Evolutionary conservation across 306 rosid genomes (phyloP), one percentile per base, ranked within the genome.

Genomic region (Leucaena leucocephala): DNA sequence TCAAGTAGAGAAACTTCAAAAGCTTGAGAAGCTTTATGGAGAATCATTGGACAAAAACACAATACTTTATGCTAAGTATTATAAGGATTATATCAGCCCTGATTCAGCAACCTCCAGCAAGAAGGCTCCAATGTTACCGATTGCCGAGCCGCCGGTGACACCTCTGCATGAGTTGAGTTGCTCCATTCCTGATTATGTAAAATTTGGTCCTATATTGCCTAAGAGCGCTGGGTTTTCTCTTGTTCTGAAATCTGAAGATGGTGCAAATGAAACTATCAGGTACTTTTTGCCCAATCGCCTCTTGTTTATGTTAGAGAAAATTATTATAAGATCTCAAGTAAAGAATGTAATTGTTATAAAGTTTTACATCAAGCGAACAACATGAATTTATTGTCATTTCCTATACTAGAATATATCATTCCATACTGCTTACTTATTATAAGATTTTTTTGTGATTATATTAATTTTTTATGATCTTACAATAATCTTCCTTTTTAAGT

Each of bases 141-240:
- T 94, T 76, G 98, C 97, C 0, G 98, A 94, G 88, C 97, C 98
- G 2, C 98, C 98, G 11, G 92, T 87, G 97, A 92, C 97, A 74
- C 97, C 97, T 80, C 80, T 91, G 87, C 97, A 89, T 81, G 98
- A 94, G 86, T 86, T 94, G 80, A 92, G 94, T 83, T 64, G 87
- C 45, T 89, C 95, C 6, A 69, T 94, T 86, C 97, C 98, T 33
- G 97, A 92, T 87, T 92, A 86, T 42, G 92, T 92, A 12, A 94
- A 94, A 76, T 94, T 94, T 71, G 97, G 97, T 72, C 97, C 98
- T 72, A 92, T 94, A 62, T 91, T 94, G 89, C 98, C 98, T 21
- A 92, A 80, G 83, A 94, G 90, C 83, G 93, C 97, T 3, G 98
- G 95, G 16, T 88, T 94, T 88, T 87, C 97, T 71, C 76, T 87